Evolutionary conservation across 2,329 filamentous ascomycete genomes (phyloP).

Genomic region (Ophiostoma angusticollis): DNA sequence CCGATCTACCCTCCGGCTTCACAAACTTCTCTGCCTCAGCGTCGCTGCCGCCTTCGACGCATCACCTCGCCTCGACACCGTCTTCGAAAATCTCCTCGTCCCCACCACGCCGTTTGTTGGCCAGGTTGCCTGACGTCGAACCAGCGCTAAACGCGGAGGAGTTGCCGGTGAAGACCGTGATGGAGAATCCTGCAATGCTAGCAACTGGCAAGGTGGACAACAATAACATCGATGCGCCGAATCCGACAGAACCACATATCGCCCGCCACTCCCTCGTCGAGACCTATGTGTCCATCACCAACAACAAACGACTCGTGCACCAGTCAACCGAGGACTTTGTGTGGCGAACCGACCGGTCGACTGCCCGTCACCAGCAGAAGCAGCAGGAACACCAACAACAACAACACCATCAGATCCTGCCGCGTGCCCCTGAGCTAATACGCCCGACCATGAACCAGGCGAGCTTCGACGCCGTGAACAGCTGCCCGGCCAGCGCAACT

Average conservation of each 20-base stretch:
- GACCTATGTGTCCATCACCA: slow-evolving; percentile 1
- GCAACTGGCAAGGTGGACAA: too few relatives aligned
- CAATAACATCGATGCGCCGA: too few relatives aligned
- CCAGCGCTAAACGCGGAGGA: too few relatives aligned
- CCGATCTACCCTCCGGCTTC: too few relatives aligned
- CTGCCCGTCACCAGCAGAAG: slow-evolving; percentile 8
- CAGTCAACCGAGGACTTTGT: slow-evolving; percentile 17
- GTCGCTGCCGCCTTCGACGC: too few relatives aligned
- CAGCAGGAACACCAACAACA: slow-evolving; percentile 1
- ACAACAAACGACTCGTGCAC: slow-evolving; percentile 8
- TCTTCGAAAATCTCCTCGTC: too few relatives aligned
- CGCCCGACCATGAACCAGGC: not conserved
- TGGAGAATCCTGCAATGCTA: too few relatives aligned
- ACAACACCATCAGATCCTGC: not conserved
- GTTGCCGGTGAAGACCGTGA: too few relatives aligned
- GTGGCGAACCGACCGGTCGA: slow-evolving; percentile 16
- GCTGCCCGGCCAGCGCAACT: slow-evolving; percentile 14
- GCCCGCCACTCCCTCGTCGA: slow-evolving; percentile 2
- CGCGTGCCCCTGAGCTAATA: too few relatives aligned
- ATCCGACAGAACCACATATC: not conserved
- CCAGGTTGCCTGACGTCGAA: too few relatives aligned
- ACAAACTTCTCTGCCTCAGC: too few relatives aligned
- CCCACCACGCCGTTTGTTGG: too few relatives aligned
- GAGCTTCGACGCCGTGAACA: not conserved
- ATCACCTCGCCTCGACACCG: not conserved